These are phyloP conservation scores for Arabidopsis thaliana DNA, from an alignment of 345 rosid genomes.

Conservation along the genomic window DNA sequence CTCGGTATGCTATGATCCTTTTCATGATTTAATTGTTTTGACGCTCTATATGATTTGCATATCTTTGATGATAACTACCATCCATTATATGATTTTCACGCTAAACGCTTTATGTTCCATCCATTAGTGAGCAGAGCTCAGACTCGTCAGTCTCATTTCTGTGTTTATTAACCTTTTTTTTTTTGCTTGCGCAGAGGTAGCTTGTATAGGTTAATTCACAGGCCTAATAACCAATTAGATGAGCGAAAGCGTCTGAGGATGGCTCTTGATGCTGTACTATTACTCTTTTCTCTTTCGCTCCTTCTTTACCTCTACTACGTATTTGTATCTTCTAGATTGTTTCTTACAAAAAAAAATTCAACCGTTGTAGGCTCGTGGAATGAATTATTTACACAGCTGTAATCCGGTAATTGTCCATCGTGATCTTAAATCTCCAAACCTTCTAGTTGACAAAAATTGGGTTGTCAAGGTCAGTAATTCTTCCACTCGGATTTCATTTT, in stretches of 20 bases:
- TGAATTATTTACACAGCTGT: constrained; percentile 96
- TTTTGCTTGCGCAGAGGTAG: constrained; percentile 80
- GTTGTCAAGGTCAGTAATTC: constrained; percentile 72
- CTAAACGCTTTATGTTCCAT: neutral
- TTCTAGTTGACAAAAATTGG: constrained; percentile 95
- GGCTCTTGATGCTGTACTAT: constrained; percentile 93
- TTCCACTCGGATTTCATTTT: neutral
- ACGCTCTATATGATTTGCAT: constrained; percentile 14
- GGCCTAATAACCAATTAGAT: constrained; percentile 93
- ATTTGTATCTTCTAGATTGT: constrained; percentile 33
- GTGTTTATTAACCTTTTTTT: constrained; percentile 1
- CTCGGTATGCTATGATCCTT: constrained; percentile 56
- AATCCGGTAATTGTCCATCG: constrained; percentile 86
- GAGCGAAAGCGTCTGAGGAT: constrained; percentile 90
- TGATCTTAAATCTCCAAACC: constrained; percentile 94
- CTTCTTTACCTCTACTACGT: constrained; percentile 7
- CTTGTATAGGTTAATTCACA: constrained; percentile 85
- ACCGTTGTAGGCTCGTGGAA: constrained; percentile 86
- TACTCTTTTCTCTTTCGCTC: constrained; percentile 27
- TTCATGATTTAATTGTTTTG: constrained; percentile 4
- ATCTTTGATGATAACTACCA: constrained; percentile 7
- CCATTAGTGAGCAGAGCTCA: constrained; percentile 16
- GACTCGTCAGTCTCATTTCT: constrained; percentile 7
- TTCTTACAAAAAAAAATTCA: constrained; percentile 27
- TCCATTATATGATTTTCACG: no score